Conservation (phyloP, 768 basidiomycete species). For the Rhizopogon vesiculosus region DNA sequence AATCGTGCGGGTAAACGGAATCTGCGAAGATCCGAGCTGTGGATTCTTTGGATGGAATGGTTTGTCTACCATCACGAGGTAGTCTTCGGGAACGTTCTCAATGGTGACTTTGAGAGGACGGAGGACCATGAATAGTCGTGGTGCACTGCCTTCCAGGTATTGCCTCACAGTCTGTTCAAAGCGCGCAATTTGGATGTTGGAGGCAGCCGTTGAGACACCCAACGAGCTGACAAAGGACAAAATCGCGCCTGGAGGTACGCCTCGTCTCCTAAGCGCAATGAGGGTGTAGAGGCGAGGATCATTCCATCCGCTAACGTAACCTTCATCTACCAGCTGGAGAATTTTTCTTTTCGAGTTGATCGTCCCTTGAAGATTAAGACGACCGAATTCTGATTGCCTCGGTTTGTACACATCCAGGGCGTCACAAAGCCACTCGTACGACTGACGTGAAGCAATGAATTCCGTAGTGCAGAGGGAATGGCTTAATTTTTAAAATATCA, state of each 20-base stretch:
- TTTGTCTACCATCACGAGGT: conserved; percentile 79
- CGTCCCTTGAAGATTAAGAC: conserved; percentile 89
- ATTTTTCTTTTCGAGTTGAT: conserved; percentile 98
- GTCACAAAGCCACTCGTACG: conserved; percentile 99
- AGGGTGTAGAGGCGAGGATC: conserved; percentile 97
- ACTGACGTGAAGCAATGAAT: conserved; percentile 92
- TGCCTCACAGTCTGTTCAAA: conserved; percentile 89
- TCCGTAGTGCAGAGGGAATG: conserved; percentile 97
- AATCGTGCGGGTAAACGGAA: conserved; percentile 84
- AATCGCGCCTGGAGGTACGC: conserved; percentile 95
- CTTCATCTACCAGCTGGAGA: conserved; percentile 77
- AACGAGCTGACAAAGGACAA: conserved; percentile 87
- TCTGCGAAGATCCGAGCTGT: conserved; percentile 71
- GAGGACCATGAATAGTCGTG: conserved; percentile 88
- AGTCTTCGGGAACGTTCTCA: conserved; percentile 87
- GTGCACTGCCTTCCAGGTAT: conserved; percentile 84
- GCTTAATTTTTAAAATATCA: conserved; percentile 34
- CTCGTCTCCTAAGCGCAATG: conserved; percentile 90
- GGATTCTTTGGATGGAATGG: conserved; percentile 93
- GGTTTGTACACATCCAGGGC: conserved; percentile 97
- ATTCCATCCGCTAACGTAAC: conserved; percentile 90
- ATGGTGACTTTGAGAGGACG: conserved; percentile 88
- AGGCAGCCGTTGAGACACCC: conserved; percentile 84
- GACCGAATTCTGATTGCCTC: conserved; percentile 93
- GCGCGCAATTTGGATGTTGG: conserved; percentile 81